Evolutionary conservation across 495 filamentous ascomycete genomes (phyloP).

Genomic region (Aspergillus saccharolyticus): DNA sequence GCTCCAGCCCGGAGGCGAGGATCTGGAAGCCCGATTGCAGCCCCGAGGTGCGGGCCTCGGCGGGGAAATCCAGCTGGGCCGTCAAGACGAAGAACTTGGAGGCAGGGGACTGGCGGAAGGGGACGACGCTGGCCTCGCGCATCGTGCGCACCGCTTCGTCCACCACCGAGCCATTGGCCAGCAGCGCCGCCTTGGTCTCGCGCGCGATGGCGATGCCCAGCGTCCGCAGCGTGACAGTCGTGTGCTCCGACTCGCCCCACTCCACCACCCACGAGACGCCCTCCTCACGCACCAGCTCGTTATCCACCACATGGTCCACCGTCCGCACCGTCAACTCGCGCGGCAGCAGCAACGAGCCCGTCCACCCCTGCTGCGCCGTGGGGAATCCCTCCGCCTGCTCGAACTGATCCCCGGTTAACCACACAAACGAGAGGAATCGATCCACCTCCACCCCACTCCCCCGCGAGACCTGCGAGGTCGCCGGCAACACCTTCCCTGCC

Average conservation of each 20-base stretch:
- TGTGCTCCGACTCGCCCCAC: neutral
- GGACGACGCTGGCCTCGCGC: neutral
- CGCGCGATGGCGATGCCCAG: constrained; percentile 19
- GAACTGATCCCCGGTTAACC: constrained; percentile 19
- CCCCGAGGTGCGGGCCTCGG: constrained; percentile 12
- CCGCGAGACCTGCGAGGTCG: constrained; percentile 10
- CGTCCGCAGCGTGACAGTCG: constrained; percentile 12
- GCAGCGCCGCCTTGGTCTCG: constrained; percentile 15
- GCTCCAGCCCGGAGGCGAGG: constrained; percentile 14
- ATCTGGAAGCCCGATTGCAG: constrained; percentile 20
- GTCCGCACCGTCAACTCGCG: constrained; percentile 15
- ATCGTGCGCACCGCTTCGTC: constrained; percentile 10
- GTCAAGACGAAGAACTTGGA: constrained; percentile 15
- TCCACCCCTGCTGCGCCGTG: constrained; percentile 16
- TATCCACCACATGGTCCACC: constrained; percentile 17
- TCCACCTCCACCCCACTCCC: constrained; percentile 15
- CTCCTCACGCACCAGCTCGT: constrained; percentile 15
- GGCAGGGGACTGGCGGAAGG: constrained; percentile 13
- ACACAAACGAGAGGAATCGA: constrained; percentile 18
- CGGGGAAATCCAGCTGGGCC: constrained; percentile 15
- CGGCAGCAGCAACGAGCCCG: constrained; percentile 15
- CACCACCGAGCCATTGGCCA: neutral
- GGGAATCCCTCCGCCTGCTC: constrained; percentile 15
- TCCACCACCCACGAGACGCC: constrained; percentile 16
- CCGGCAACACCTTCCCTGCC: constrained; percentile 17